Percentiles rank a stretch among this genome's conserved stretches.
Evolutionary conservation across 1,139 yeast species (phyloP).

Genomic region (Eremothecium gossypii): DNA sequence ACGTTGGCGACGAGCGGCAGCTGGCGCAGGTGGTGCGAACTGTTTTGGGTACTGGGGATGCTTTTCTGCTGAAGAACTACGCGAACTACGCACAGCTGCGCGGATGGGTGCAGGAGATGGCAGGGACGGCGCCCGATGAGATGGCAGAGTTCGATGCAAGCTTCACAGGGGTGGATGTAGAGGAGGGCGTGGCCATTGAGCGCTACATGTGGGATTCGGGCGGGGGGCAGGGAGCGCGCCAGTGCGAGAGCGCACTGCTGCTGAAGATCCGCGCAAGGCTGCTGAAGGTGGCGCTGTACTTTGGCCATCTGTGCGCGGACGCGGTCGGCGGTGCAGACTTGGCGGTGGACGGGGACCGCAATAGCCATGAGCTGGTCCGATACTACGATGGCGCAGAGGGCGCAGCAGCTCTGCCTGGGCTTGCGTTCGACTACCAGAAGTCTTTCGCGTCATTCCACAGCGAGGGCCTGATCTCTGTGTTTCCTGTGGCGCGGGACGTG

Average conservation of each 20-base stretch:
- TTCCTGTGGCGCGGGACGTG: conserved; percentile 21
- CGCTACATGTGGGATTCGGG: conserved; percentile 23
- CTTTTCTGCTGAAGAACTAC: conserved; percentile 25
- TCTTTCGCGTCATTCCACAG: conserved; percentile 14
- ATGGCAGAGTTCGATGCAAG: conserved; percentile 21
- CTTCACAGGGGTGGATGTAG: conserved; percentile 21
- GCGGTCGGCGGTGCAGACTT: conserved; percentile 9
- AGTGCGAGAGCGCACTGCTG: conserved; percentile 9
- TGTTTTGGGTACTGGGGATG: conserved; percentile 18
- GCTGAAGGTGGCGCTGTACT: conserved; percentile 18
- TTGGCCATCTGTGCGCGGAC: conserved; percentile 16
- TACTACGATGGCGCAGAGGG: conserved; percentile 10
- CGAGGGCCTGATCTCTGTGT: conserved; percentile 21
- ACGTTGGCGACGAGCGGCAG: conserved; percentile 18
- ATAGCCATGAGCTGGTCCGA: conserved; percentile 15
- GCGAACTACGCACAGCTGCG: conserved; percentile 20
- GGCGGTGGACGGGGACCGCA: conserved; percentile 5
- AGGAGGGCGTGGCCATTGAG: conserved; percentile 15
- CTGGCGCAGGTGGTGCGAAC: conserved; percentile 18
- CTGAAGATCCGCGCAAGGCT: conserved; percentile 13
- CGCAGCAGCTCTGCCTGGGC: conserved; percentile 1
- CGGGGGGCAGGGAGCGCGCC: conserved; percentile 11
- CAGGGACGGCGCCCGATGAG: conserved; percentile 10
- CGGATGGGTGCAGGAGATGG: conserved; percentile 8
- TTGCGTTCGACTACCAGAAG: conserved; percentile 14